Evolutionary conservation across 371 early-diverging fungal genomes (phyloP).

Genomic region (Mucor indicus): DNA sequence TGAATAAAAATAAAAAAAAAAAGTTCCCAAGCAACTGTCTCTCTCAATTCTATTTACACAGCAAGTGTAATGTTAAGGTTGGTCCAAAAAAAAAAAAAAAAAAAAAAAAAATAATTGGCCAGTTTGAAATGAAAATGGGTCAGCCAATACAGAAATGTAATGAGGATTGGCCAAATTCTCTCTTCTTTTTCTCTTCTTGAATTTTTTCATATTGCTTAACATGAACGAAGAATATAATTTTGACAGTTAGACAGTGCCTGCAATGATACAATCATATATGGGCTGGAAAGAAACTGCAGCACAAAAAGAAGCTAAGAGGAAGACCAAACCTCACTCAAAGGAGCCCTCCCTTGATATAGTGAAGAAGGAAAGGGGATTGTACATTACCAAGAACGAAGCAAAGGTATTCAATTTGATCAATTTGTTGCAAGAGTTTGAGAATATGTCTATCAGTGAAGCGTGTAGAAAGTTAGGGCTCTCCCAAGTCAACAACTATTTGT

Average conservation of each 20-base stretch:
- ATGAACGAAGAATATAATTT: constrained; percentile 10
- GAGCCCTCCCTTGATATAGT: constrained; percentile 2
- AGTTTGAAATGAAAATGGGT: constrained; percentile 4
- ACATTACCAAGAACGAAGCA: constrained; percentile 17
- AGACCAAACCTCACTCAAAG: constrained; percentile 5
- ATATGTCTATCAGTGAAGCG: no score
- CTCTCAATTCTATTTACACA: no score
- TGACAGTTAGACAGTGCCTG: constrained; percentile 9
- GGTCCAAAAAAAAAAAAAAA: no score
- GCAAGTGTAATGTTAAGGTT: no score
- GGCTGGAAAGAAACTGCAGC: constrained; percentile 9
- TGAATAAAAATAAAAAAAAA: no score
- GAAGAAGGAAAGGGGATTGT: constrained; percentile 10
- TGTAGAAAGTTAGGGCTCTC: no score
- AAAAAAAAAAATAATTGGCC: constrained; percentile 3
- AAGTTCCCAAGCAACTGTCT: no score
- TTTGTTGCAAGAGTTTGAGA: constrained; percentile 18
- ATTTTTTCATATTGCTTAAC: constrained; percentile 4
- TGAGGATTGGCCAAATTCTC: constrained; percentile 3
- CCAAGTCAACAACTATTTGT: no score
- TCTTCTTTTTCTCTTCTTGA: constrained; percentile 1
- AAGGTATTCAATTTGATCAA: constrained; percentile 21
- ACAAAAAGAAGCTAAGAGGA: constrained; percentile 4
- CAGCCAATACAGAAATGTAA: constrained; percentile 3
- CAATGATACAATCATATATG: constrained; percentile 9